These are phyloP conservation scores for Coemansia sp. DNA, from an alignment of 192 early-diverging fungal genomes.

Conservation along the genomic window DNA sequence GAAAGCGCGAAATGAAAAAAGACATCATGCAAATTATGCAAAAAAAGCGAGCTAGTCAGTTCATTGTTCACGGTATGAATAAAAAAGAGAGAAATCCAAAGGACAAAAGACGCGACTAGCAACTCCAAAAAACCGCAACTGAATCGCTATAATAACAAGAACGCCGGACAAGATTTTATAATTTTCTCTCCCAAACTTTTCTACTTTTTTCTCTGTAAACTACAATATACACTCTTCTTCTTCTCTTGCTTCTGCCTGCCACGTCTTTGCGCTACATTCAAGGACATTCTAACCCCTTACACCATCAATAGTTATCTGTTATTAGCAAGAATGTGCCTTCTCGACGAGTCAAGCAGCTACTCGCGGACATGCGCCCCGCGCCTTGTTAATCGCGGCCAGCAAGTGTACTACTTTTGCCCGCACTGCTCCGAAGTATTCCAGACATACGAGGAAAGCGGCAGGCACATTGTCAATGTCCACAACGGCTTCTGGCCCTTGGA, in stretches of 20 bases:
- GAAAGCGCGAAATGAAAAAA: neutral
- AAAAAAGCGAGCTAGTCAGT: neutral
- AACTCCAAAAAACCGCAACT: neutral
- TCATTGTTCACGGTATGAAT: neutral
- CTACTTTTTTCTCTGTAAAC: neutral
- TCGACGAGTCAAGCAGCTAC: neutral
- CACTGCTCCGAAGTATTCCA: constrained; percentile 12
- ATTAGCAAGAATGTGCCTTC: neutral
- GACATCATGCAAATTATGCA: neutral
- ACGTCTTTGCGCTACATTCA: too few species aligned
- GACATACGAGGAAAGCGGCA: constrained; percentile 42
- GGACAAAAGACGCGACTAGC: neutral
- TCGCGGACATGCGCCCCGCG: neutral
- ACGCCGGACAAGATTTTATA: too few species aligned
- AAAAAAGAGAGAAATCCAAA: neutral
- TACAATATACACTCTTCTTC: neutral
- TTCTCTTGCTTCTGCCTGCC: too few species aligned
- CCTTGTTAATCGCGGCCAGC: constrained; percentile 4
- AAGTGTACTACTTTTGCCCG: constrained; percentile 13
- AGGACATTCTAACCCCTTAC: too few species aligned
- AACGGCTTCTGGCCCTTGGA: constrained; percentile 11
- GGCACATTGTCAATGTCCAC: constrained; percentile 30
- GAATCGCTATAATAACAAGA: too few species aligned
- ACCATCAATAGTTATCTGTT: neutral
- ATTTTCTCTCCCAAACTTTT: neutral